Evolutionary conservation across 495 filamentous ascomycete species (phyloP), one percentile per base, ranked within the genome.

Genomic region (Podospora pseudoanserina): DNA sequence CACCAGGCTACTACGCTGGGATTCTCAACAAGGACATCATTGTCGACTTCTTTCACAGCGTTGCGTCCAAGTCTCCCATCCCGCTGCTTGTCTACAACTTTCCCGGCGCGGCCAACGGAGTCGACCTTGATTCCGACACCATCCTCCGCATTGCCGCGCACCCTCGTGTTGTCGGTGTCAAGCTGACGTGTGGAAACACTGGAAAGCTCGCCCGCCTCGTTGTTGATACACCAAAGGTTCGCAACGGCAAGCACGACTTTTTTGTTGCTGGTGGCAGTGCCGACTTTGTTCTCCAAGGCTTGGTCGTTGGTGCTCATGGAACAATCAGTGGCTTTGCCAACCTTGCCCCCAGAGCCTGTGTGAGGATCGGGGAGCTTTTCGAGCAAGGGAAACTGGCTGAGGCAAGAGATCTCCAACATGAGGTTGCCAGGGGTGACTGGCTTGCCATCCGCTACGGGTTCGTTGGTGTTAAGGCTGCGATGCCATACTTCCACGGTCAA

Each of bases 161-260:
- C 71, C 86, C 89, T 55, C 90, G 92, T 67, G 86, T 96, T 71
- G 83, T 90, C 65, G 91, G 92, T 58, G 92, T 91, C 23, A 94
- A 94, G 79, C 91, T 96, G 80, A 94, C 92, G 6, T 94, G 92
- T 71, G 92, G 90, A 23, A 93, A 94, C 78, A 94, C 91, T 5
- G 92, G 92, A 55, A 96, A 94, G 78, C 77, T 96, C 70, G 91
- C 91, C n/a, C 86, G 92, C 62, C 79, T 96, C 64, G 90, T 89
- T 3, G 88, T 88, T 26, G 85, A 84, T 27, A 77, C 76, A 11
- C 75, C 74, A 68, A 79, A 83, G 59, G 67, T 73, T 44, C 82
- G 82, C 4, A 60, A 65, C 13, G 71, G 73, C 0, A n/a, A 55
- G 11, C 79, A 76, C 19, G 84, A 83, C 16, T 94, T 93, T 79